Conservation (phyloP, 2,329 filamentous ascomycete genomes). For the Alternaria burnsii region DNA sequence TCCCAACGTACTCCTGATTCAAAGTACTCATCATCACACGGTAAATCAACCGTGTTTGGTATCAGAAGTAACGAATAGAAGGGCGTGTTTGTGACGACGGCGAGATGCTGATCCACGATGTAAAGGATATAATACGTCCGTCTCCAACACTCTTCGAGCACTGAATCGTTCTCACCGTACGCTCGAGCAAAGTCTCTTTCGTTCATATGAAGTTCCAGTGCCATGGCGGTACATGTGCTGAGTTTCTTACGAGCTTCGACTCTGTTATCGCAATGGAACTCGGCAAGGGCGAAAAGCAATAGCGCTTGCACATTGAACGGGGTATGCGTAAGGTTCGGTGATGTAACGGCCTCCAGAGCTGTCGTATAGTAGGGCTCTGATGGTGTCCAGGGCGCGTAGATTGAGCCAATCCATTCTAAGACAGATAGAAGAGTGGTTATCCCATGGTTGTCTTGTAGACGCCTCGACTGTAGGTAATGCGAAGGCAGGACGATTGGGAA, state of each 20-base stretch:
- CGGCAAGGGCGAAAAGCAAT: constrained; percentile 75
- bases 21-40: constrained; percentile 81
- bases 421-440: constrained; percentile 37
- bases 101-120: constrained; percentile 80
- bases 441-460: constrained; percentile 25
- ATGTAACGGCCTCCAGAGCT: constrained; percentile 31
- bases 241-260: constrained; percentile 72
- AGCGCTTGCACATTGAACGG: constrained; percentile 76
- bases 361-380: constrained; percentile 37
- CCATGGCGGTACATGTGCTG: constrained; percentile 70
- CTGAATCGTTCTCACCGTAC: constrained; percentile 69
- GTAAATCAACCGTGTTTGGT: constrained; percentile 72
- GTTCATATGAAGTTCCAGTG: constrained; percentile 81
- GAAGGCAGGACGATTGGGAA: constrained; percentile 64
- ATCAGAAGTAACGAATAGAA: constrained; percentile 72
- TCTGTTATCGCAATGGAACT: constrained; percentile 81
- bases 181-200: constrained; percentile 70
- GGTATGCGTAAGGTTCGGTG: constrained; percentile 29
- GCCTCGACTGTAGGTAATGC: constrained; percentile 46
- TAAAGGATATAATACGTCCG: constrained; percentile 88
- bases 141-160: constrained; percentile 83
- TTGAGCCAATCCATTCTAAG: constrained; percentile 43
- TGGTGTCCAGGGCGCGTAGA: constrained; percentile 44
- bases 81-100: constrained; percentile 76
- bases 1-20: constrained; percentile 39